Evolutionary conservation across 768 basidiomycete genomes (phyloP), one percentile per base, ranked within the genome.

Genomic region (Pilatotrama ljubarskyi): DNA sequence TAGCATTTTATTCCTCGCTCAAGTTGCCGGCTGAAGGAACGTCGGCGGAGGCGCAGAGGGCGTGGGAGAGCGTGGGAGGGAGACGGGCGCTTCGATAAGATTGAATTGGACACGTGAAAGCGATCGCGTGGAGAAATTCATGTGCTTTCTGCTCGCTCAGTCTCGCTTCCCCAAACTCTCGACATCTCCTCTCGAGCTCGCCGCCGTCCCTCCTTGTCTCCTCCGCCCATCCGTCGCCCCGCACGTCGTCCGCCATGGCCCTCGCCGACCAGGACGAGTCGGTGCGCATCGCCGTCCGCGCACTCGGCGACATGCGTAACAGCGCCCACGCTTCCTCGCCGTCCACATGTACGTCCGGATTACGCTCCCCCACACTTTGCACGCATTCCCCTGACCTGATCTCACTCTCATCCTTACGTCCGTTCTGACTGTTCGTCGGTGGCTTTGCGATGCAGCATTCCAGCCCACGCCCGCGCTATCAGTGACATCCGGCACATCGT

Each of bases 261-360:
- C 74, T 82, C 65, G 79, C 80, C 51, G 77, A 78, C 67, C 81
- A 88, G 57, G 90, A 91, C 64, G 90, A 91, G 72, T 86, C 83
- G 66, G 89, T 91, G 0, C 81, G 85, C 51, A 93, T 92, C 69
- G 92, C 91, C 20, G 85, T 90, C 13, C 75, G 81, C 37, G 91
- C 90, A 0, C 78, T 93, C 15, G 90, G 81, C 25, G 87, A 90
- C 67, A 92, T 93, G 91, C 80, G 87, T 55, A 86, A 80, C 52
- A 77, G 80, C 58, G 69, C 59, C 25, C 64, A 62, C 51, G 51
- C 66, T 24, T 65, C 69, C 8, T 63, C 61, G 37, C 67, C 69
- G 29, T 61, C 63, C 37, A 69, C 63, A 51, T 72, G 71, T 72
- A 38, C 63, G 65, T 64, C 32, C 59, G 56, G 18, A 51, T 32